A percentile compares a stretch with the other conserved stretches of the same genome.
Conservation (phyloP, 2,329 filamentous ascomycete species). For the Cladobotryum mycophilum region DNA sequence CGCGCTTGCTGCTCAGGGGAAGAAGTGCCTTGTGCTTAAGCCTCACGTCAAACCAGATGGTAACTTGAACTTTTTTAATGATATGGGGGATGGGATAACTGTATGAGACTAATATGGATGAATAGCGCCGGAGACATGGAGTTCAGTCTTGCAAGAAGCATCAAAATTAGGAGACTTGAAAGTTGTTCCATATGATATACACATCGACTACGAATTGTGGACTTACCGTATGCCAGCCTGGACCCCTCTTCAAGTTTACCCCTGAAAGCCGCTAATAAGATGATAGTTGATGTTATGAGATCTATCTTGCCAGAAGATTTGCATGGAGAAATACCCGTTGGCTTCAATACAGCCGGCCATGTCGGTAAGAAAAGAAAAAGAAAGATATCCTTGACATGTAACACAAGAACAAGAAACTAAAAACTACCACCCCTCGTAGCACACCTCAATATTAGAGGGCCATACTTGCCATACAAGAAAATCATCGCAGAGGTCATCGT, state of each 20-base stretch:
- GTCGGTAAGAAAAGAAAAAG: slow-evolving; percentile 59
- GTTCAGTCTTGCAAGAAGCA: slow-evolving; percentile 59
- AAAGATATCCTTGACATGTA: not conserved
- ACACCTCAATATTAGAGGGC: slow-evolving; percentile 81
- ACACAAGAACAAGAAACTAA: not conserved
- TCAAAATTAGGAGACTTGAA: slow-evolving; percentile 62
- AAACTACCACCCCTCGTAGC: slow-evolving; percentile 39
- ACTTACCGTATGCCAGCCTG: slow-evolving; percentile 55
- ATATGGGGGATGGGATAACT: not conserved
- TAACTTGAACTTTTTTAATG: slow-evolving; percentile 1
- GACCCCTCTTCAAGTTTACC: not conserved
- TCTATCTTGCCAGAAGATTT: slow-evolving; percentile 75
- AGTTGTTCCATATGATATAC: slow-evolving; percentile 68
- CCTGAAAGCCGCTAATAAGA: not conserved
- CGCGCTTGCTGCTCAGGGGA: slow-evolving; percentile 45
- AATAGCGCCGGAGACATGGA: slow-evolving; percentile 63
- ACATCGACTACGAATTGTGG: slow-evolving; percentile 81
- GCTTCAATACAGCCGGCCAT: slow-evolving; percentile 85
- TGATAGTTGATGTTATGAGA: slow-evolving; percentile 69
- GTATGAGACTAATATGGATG: not conserved
- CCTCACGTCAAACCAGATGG: slow-evolving; percentile 42
- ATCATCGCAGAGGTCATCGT: slow-evolving; percentile 78
- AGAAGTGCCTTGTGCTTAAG: slow-evolving; percentile 56
- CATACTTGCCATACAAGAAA: slow-evolving; percentile 78
- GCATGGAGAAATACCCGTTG: slow-evolving; percentile 73